These are phyloP conservation scores for Amniculicola lignicola DNA, from an alignment of 495 filamentous ascomycete genomes.

Conservation along the genomic window DNA sequence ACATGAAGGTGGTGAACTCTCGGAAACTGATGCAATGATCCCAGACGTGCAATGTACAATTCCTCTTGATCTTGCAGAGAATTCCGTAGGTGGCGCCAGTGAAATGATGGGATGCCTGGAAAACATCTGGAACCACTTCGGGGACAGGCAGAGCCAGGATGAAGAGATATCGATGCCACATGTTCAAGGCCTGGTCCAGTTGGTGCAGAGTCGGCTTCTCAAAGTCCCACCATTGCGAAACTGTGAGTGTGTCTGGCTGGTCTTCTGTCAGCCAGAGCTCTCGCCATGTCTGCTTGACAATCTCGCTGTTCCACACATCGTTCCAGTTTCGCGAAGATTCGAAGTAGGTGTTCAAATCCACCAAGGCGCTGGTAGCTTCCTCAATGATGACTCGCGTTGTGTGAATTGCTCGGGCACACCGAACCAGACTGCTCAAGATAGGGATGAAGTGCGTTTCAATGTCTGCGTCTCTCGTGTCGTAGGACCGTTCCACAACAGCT, in stretches of 20 bases:
- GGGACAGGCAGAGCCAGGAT: constrained; percentile 66
- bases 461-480: constrained; percentile 53
- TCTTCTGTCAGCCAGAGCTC: constrained; percentile 59
- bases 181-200: constrained; percentile 55
- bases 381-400: constrained; percentile 53
- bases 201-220: constrained; percentile 58
- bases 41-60: constrained; percentile 63
- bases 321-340: constrained; percentile 60
- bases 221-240: constrained; percentile 53
- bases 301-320: constrained; percentile 59
- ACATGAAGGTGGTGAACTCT: constrained; percentile 59
- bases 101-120: constrained; percentile 66
- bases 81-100: constrained; percentile 63
- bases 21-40: constrained; percentile 66
- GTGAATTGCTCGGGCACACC: constrained; percentile 52
- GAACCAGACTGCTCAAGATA: constrained; percentile 57
- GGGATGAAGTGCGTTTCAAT: constrained; percentile 62
- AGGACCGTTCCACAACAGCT: constrained; percentile 54
- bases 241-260: constrained; percentile 52
- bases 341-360: constrained; percentile 62
- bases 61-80: constrained; percentile 62
- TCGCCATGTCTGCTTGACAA: constrained; percentile 60
- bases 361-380: constrained; percentile 55
- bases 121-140: constrained; percentile 59
- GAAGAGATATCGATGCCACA: constrained; percentile 66